Base-by-base conservation (phyloP, 2,329 filamentous ascomycete genomes). In the Talaromyces verruculosus region DNA sequence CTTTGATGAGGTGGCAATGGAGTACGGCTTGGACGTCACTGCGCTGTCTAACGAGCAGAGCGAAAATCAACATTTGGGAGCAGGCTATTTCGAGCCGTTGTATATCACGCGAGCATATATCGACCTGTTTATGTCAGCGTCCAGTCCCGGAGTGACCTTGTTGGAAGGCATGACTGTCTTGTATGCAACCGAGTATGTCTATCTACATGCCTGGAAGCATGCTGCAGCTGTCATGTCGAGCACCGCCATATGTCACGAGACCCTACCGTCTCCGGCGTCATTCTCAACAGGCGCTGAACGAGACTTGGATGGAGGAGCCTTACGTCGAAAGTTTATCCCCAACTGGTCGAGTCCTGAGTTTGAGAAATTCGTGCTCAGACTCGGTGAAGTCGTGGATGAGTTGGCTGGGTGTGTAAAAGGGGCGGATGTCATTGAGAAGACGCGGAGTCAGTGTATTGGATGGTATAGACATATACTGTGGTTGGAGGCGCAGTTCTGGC, bases 151-250 rank as follows among this genome's bases (percentile, higher is more conserved):
- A 7, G 79, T 80, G 2, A 82, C 78, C 1, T 73, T 91, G 72
- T 78, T 93, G 2, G 89, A 92, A 73, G 89, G 88, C 5, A 81
- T 91, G 68, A 84, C 91, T 2, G 83, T 91, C n/a, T 84, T 93
- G 28, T 93, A 89, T 88, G 88, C 87, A n/a, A 92, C 89, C 1
- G 91, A 94, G 77, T 86, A 82, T 57, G 84, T 83, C 67, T 89
- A 89, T 72, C 73, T 88, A 19, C 81, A 84, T 45, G 83, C 87
- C 13, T 89, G 88, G 88, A 80, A 79, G 10, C 77, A 75, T 71
- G 79, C 78, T 25, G 72, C 69, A 3, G 66, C 58, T 5, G 69
- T 73, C 47, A 77, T 83, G 70, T 73, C 78, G 19, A 69, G 71
- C 1, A 68, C 68, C 17, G 28, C 45, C n/a, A 60, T 43, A 25